Evolutionary conservation across 2,329 filamentous ascomycete genomes (phyloP).

Genomic region (Periglandula ipomoeae): DNA sequence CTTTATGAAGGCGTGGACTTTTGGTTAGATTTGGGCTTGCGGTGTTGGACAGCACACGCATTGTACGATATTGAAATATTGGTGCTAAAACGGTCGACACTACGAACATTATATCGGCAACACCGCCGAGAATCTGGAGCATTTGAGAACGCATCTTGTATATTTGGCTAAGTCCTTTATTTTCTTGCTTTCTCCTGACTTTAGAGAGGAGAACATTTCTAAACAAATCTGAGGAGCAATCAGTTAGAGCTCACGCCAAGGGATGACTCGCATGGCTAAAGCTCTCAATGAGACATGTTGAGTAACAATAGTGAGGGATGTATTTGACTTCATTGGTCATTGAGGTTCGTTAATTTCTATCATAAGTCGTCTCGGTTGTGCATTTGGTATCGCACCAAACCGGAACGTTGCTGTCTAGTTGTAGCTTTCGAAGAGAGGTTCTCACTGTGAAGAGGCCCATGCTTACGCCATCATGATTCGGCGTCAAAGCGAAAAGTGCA

Average conservation of each 20-base stretch:
- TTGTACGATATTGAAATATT: slow-evolving; percentile 3
- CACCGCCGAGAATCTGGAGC: neutral
- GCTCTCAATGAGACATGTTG: too few relatives aligned
- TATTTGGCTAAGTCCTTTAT: neutral
- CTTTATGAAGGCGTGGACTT: too few relatives aligned
- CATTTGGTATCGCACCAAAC: neutral
- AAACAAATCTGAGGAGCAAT: neutral
- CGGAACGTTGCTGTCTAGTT: slow-evolving; percentile 1
- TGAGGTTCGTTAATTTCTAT: slow-evolving; percentile 8
- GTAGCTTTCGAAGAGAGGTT: neutral
- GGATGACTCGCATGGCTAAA: too few relatives aligned
- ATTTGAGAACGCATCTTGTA: neutral
- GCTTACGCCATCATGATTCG: neutral
- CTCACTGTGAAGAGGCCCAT: neutral
- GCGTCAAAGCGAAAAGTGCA: too few relatives aligned
- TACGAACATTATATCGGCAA: neutral
- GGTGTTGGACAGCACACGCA: neutral
- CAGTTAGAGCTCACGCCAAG: neutral
- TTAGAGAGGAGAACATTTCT: neutral
- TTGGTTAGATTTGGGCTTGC: neutral
- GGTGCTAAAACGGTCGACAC: neutral
- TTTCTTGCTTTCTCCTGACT: neutral
- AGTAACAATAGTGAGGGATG: too few relatives aligned
- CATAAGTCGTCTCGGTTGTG: slow-evolving; percentile 7
- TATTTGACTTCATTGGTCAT: slow-evolving; percentile 3